Percentiles rank a stretch among this genome's conserved stretches.
Evolutionary conservation across 148 eudicot species (phyloP).

Genomic region (Camellia lanceoleosa): DNA sequence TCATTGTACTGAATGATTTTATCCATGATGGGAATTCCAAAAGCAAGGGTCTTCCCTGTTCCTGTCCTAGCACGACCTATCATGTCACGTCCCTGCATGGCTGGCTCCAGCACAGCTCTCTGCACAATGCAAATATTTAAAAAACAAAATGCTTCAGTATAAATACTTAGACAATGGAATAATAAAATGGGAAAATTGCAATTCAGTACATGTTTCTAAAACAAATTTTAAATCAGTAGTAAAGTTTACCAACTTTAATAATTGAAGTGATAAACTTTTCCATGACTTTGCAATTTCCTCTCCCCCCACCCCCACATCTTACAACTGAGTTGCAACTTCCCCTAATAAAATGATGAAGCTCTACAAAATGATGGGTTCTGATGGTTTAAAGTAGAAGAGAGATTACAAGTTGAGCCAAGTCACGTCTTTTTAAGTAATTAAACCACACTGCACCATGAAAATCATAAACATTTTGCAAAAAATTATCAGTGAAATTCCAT

Average conservation of each 20-base stretch:
- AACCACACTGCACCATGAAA: not conserved
- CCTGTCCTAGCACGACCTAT: conserved; percentile 97
- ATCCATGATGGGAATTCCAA: conserved; percentile 95
- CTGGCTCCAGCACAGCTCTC: conserved; percentile 98
- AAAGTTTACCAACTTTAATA: too few relatives aligned
- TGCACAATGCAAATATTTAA: conserved; percentile 19
- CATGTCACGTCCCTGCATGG: conserved; percentile 96
- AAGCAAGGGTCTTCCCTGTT: conserved; percentile 98
- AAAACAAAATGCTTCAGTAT: conserved; percentile 1
- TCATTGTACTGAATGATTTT: conserved; percentile 71
- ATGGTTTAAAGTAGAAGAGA: not conserved
- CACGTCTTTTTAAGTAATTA: not conserved
- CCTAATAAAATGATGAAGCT: not conserved
- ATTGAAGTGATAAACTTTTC: too few relatives aligned
- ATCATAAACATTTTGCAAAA: not conserved
- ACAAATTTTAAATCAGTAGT: too few relatives aligned
- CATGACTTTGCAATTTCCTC: too few relatives aligned
- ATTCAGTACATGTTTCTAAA: too few relatives aligned
- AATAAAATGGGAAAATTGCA: not conserved
- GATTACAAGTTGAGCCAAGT: not conserved
- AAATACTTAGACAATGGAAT: not conserved
- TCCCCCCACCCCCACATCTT: too few relatives aligned
- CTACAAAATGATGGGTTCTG: not conserved
- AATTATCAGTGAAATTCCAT: not conserved
- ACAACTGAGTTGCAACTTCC: too few relatives aligned